These are phyloP conservation scores for Gracilaria caudata DNA, from an alignment of 23 red algal genomes.

Conservation along the genomic window DNA sequence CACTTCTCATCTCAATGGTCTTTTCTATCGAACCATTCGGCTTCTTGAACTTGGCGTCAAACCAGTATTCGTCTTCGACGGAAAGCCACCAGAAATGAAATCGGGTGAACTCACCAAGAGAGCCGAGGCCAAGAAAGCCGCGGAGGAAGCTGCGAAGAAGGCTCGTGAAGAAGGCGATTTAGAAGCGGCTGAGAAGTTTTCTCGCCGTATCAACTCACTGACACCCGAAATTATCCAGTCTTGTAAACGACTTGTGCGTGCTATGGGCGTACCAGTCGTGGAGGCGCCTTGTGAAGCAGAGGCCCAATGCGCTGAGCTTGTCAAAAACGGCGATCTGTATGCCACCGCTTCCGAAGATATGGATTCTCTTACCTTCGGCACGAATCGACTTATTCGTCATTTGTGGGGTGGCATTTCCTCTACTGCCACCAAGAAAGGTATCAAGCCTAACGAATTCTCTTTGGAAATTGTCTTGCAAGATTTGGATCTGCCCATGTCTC, in stretches of 20 bases:
- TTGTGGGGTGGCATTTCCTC: constrained; percentile 76
- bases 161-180: constrained; percentile 91
- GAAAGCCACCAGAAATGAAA: constrained; percentile 92
- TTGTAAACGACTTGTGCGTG: constrained; percentile 79
- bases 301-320: constrained; percentile 93
- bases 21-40: constrained; percentile 93
- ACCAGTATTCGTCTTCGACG: constrained; percentile 97
- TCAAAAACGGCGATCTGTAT: constrained; percentile 76
- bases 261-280: constrained; percentile 94
- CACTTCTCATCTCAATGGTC: constrained; percentile 91
- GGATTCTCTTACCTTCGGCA: constrained; percentile 98
- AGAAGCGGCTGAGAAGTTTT: constrained; percentile 86
- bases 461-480: constrained; percentile 77
- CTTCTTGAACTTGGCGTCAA: constrained; percentile 95
- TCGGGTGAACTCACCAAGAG: constrained; percentile 88
- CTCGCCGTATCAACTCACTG: constrained; percentile 85
- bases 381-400: constrained; percentile 77
- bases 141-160: constrained; percentile 77
- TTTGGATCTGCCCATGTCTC: constrained; percentile 77
- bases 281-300: constrained; percentile 98
- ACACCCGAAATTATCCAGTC: constrained; percentile 74
- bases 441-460: constrained; percentile 84
- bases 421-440: constrained; percentile 84
- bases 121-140: constrained; percentile 70
- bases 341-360: constrained; percentile 97